Base-by-base conservation (phyloP, 2,329 filamentous ascomycete genomes). In the Venturia aucupariae region DNA sequence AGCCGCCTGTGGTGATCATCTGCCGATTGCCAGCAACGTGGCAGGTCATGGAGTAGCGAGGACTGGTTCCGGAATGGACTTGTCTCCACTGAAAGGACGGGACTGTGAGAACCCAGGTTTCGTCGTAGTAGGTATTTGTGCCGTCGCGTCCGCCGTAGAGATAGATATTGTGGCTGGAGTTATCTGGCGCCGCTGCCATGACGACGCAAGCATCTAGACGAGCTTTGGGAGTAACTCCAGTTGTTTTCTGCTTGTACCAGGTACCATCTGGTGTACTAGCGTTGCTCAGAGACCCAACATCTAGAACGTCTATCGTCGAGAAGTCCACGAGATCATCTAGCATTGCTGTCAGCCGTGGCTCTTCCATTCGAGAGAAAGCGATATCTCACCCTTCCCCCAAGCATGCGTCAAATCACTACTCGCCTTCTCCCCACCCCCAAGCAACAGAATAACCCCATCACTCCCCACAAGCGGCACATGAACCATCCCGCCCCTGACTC, bases 61-160 rank as follows among this genome's bases (percentile, higher is more conserved):
- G 75, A 11, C 69, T 70, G 2, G 69, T 66, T 1, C 76, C 76
- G 4, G 69, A 67, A 65, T 74, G 78, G 15, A 78, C 68, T 54
- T 75, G 72, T 7, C 73, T 74, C 79, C 79, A 81, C 4, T 68
- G 75, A 66, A 80, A 81, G 0, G 78, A 77, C 0, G 78, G 79
- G 1, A 81, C 59, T 0, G 76, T 77, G 0, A 82, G 72, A 8
- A 79, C 72, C 62, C 77, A 79, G 8, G 80, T 70, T 48, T 81
- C 79, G 63, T 82, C 80, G 35, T 71, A 74, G 27, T 67, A 67
- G 27, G 68, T 67, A 11, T 70, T 65, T 13, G 71, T 67, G 17
- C 70, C 75, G 64, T 79, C 71, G 38, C 72, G 73, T 8, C 81
- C 81, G 22, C 81, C 81, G 64, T 82, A 82, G 59, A 83, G 51